Base-by-base conservation (phyloP, 1,139 yeast species). In the Scheffersomyces quercinus region DNA sequence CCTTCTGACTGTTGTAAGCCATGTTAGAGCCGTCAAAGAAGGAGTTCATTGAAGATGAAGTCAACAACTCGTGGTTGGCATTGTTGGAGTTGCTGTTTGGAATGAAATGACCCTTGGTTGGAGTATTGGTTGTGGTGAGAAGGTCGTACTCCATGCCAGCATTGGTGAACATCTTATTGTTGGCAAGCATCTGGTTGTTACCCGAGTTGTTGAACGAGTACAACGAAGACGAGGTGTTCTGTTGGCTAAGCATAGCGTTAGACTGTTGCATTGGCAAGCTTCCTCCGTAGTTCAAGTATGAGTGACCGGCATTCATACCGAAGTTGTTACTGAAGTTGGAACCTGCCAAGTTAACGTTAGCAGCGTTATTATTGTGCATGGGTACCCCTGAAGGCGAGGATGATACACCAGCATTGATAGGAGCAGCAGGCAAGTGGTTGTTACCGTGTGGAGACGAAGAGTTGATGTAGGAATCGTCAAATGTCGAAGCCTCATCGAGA, bases 231-330 rank as follows among this genome's bases (percentile, higher is more conserved):
- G 35, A 20, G n/a, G 35, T 38, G 38, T 30, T 38, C 35, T 31
- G 35, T 12, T 31, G 35, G 35, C 31, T 36, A 42, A 36, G 30
- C 35, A 14, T 14, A 15, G 20, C 20, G 24, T 10, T 31, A 10
- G 35, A 31, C 35, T 31, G 35, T 14, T 31, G 35, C 35, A 31
- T 20, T 10, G 35, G 35, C 4, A 31, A 31, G 20, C 35, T 31
- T 3, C 15, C 35, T 9, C 35, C 35, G 20, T 31, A 31, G 20
- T 31, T 31, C 35, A 31, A 38, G 46, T 53, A 56, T 28, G 57
- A 45, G 37, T 54, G 59, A 30, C 59, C 58, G 39, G 58, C 54
- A 53, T 44, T 51, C 51, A 46, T 38, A 42, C 43, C 44, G 30
- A 46, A 36, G 40, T 37, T 31, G 43, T 28, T 31, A 20, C 26